Percentiles rank a stretch among this genome's conserved stretches.
These are phyloP conservation scores for Kuraishia floccosa DNA, from an alignment of 805 yeast species.

Conservation along the genomic window DNA sequence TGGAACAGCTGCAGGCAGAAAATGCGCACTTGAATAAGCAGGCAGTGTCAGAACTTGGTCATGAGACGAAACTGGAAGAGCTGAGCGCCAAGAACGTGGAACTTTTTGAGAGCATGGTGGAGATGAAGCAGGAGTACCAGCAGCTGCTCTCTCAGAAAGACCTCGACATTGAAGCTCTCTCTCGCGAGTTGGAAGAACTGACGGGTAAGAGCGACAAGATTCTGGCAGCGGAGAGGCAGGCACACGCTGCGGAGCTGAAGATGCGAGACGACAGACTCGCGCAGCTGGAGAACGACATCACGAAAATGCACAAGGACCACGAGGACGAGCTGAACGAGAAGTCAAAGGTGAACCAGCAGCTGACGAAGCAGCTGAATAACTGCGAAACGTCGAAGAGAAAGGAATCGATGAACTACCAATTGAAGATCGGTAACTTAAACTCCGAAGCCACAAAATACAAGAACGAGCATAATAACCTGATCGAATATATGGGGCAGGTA, in stretches of 20 bases:
- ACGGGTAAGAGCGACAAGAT: constrained; percentile 6
- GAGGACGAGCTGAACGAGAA: too few relatives aligned
- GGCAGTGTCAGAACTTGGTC: background rate
- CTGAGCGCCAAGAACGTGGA: background rate
- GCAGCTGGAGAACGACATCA: background rate
- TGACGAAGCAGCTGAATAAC: too few relatives aligned
- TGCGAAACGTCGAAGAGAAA: too few relatives aligned
- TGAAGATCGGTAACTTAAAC: too few relatives aligned
- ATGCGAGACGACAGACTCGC: background rate
- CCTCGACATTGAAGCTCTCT: background rate
- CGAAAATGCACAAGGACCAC: background rate
- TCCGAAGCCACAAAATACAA: too few relatives aligned
- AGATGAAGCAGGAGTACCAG: too few relatives aligned
- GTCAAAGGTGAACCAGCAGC: too few relatives aligned
- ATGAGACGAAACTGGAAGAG: too few relatives aligned
- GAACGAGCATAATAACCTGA: too few relatives aligned
- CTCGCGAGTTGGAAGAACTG: background rate
- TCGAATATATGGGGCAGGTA: too few relatives aligned
- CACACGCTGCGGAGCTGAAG: background rate
- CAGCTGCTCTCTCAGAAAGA: background rate
- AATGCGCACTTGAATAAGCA: background rate
- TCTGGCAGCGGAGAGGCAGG: constrained; percentile 13
- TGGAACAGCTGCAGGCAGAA: constrained; percentile 1
- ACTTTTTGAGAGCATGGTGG: too few relatives aligned
- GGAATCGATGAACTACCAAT: too few relatives aligned